Conservation (phyloP, 768 basidiomycete genomes). For the Tulasnella sp. region DNA sequence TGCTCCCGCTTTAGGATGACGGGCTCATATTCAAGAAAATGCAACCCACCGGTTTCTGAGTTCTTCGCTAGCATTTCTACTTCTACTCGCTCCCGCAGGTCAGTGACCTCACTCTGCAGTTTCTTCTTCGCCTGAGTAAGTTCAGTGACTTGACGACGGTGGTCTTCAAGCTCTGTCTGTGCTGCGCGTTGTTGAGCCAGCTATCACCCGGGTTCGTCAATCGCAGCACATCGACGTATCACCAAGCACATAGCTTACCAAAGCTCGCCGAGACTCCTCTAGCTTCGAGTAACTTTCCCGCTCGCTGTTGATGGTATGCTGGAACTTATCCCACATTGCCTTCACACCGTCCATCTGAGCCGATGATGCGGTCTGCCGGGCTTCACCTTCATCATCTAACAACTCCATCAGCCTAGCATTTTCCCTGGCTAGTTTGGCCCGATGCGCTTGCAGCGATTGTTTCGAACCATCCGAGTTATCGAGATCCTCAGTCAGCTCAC, state of each 20-base stretch:
- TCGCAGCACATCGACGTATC: background rate
- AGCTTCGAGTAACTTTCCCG: conserved; percentile 50
- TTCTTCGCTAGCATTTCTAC: conserved; percentile 39
- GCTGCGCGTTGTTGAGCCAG: conserved; percentile 52
- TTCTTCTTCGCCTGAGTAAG: conserved; percentile 44
- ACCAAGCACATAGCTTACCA: conserved; percentile 34
- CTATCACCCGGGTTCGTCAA: conserved; percentile 28
- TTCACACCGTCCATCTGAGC: conserved; percentile 53
- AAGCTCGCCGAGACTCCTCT: conserved; percentile 58
- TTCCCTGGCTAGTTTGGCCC: conserved; percentile 45
- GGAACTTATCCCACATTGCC: conserved; percentile 56
- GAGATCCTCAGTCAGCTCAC: conserved; percentile 48
- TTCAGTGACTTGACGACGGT: conserved; percentile 53
- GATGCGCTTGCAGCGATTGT: conserved; percentile 47
- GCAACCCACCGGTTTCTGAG: conserved; percentile 43
- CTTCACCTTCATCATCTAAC: conserved; percentile 51
- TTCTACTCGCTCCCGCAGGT: conserved; percentile 48
- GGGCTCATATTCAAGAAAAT: background rate
- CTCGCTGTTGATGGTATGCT: conserved; percentile 45
- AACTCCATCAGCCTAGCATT: conserved; percentile 44
- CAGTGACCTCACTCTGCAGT: conserved; percentile 42
- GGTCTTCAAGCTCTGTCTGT: conserved; percentile 53
- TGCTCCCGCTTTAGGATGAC: background rate
- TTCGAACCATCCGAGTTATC: conserved; percentile 57
- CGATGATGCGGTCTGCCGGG: conserved; percentile 48